Base-by-base conservation (phyloP, 1,139 yeast genomes). In the Diutina sp. region DNA sequence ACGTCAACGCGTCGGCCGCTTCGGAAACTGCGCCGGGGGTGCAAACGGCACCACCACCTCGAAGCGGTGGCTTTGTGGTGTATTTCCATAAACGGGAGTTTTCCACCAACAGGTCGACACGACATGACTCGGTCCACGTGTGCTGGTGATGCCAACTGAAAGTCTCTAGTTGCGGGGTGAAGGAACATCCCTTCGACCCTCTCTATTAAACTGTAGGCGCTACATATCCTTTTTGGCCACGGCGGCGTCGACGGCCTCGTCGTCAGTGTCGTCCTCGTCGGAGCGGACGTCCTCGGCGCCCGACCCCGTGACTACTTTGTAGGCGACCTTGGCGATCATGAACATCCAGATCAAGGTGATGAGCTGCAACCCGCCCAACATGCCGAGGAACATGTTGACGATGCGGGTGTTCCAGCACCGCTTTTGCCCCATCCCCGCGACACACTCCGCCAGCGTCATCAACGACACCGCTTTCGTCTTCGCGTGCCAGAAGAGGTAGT, bases 261-360 rank as follows among this genome's bases (percentile, higher is more conserved):
- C 74, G 29, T 71, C 67, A 55, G 72, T 76, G 55, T 70, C 74
- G 56, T 82, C 87, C 54, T 86, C 93, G 61, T 81, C 88, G 65
- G 89, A 91, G 67, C 95, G 83, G 62, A 95, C 85, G 59, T 86
- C 87, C 67, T 90, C 97, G 56, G 90, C 95, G 45, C 84, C 82
- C 25, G 72, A 76, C 5, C 97, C 97, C 7, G 77, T 74, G 44
- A 89, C 61, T 29, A 90, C 95, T 65, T 78, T 83, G 59, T 77
- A 70, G 21, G 88, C 89, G 38, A 90, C 95, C 63, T 80, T 82
- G 21, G 79, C 61, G 60, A 90, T 90, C 70, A 87, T 75, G 65
- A 75, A 81, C 76, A 89, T 77, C 97, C 97, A 90, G 58, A 87
- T 67, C 41, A 84, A 60, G 35, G 85, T 82, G 55, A 90, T 72